Percentiles rank a stretch among this genome's conserved stretches.
These are phyloP conservation scores for Daldinia decipiens DNA, from an alignment of 495 filamentous ascomycete genomes.

Conservation along the genomic window DNA sequence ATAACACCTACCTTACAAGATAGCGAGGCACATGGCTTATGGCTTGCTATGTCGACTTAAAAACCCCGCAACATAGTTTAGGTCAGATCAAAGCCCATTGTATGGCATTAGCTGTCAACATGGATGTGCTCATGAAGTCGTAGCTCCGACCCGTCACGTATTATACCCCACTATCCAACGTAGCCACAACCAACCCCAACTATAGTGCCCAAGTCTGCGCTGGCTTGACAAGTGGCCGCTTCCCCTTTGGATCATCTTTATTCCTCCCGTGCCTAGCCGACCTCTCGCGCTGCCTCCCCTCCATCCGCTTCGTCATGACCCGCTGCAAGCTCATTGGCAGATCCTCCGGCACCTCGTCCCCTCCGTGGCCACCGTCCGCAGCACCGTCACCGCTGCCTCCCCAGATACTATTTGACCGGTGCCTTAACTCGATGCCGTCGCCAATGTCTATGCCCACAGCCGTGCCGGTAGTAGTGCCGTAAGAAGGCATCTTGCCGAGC, in stretches of 20 bases:
- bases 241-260: conserved; percentile 35
- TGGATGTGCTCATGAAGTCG: no score
- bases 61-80: no score
- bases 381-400: conserved; percentile 13
- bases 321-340: conserved; percentile 53
- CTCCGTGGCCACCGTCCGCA: conserved; percentile 21
- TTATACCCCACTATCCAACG: background rate
- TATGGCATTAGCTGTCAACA: no score
- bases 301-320: conserved; percentile 48
- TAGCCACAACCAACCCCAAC: background rate
- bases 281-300: conserved; percentile 27
- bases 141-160: no score
- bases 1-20: no score
- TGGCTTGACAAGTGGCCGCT: conserved; percentile 24
- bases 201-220: conserved; percentile 32
- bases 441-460: conserved; percentile 27
- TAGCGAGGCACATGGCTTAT: no score
- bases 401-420: conserved; percentile 29
- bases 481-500: conserved; percentile 42
- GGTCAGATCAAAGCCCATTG: no score
- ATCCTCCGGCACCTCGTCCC: conserved; percentile 43
- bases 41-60: no score
- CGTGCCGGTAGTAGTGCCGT: conserved; percentile 41
- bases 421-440: conserved; percentile 36
- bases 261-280: conserved; percentile 17